Percentiles rank a stretch among this genome's conserved stretches.
phyloP scores from a whole-genome alignment of 176 grass and related monocot species.

The Juncus effusus region DNA sequence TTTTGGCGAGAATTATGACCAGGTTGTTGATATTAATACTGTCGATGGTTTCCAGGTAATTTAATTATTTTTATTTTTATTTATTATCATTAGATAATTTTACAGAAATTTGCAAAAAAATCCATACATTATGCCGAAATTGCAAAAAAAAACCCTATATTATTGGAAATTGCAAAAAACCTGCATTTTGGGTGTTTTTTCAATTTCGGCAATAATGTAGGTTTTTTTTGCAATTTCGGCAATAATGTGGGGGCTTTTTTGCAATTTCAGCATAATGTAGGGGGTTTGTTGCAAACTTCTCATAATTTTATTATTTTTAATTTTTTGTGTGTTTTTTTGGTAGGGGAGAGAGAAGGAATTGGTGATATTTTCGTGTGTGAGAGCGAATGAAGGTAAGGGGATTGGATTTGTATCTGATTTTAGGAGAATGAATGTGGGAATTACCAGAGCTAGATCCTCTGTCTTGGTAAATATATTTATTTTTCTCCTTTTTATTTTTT shows the following conservation, averaged over 20 bases:
- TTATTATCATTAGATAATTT: not conserved
- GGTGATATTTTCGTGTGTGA: conserved; percentile 91
- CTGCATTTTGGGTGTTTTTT: too few relatives aligned
- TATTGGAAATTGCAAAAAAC: too few relatives aligned
- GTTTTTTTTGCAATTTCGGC: too few relatives aligned
- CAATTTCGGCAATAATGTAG: too few relatives aligned
- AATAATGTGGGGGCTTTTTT: too few relatives aligned
- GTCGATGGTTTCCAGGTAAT: conserved; percentile 97
- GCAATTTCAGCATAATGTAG: too few relatives aligned
- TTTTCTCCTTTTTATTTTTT: not conserved
- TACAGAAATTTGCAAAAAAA: too few relatives aligned
- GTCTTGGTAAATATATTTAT: conserved; percentile 53
- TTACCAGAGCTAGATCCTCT: conserved; percentile 86
- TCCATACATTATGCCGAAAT: too few relatives aligned
- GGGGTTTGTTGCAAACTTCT: too few relatives aligned
- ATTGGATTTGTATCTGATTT: conserved; percentile 95
- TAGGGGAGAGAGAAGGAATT: conserved; percentile 93
- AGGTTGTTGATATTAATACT: conserved; percentile 87
- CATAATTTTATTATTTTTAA: not conserved
- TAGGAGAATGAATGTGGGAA: conserved; percentile 94
- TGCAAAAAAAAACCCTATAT: too few relatives aligned
- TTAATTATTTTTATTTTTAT: conserved; percentile 24
- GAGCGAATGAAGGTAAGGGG: conserved; percentile 71
- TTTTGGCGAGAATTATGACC: conserved; percentile 78
- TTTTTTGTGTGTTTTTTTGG: conserved; percentile 12